These are phyloP conservation scores for Pleodorina starrii DNA, from an alignment of 139 green algal species.

Conservation along the genomic window DNA sequence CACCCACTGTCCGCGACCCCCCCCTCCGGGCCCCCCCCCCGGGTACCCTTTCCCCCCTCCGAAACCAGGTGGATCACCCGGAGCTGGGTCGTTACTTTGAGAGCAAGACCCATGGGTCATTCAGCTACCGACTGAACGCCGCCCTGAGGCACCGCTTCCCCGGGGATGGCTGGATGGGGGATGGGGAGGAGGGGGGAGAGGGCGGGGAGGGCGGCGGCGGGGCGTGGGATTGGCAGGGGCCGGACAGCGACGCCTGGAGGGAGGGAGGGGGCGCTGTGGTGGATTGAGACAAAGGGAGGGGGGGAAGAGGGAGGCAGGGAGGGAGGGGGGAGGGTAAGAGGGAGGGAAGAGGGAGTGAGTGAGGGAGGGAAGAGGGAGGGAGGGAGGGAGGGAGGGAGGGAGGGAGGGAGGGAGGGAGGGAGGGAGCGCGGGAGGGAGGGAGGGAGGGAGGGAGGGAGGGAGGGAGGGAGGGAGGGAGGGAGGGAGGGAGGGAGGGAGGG, in stretches of 20 bases:
- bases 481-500: too few species aligned
- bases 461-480: too few species aligned
- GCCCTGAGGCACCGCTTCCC: slow-evolving; percentile 24
- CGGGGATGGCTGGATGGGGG: neutral
- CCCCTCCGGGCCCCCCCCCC: too few species aligned
- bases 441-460: too few species aligned
- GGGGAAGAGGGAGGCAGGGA: neutral
- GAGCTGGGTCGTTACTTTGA: slow-evolving; percentile 37
- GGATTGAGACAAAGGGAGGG: neutral
- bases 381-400: too few species aligned
- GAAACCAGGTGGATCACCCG: slow-evolving; percentile 6
- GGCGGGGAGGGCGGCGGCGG: neutral
- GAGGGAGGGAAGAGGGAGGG: too few species aligned
- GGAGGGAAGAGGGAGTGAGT: too few species aligned
- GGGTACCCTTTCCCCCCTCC: neutral
- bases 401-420: too few species aligned
- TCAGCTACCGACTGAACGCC: slow-evolving; percentile 10
- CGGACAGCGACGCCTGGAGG: neutral
- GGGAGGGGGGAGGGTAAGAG: too few species aligned
- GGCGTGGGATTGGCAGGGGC: neutral
- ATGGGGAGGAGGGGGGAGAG: neutral
- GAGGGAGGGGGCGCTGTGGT: neutral
- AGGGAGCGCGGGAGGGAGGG: too few species aligned
- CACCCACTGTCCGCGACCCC: neutral
- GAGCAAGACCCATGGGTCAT: neutral